Base-by-base conservation (phyloP, 2,329 filamentous ascomycete genomes). In the Blastomyces percursus region DNA sequence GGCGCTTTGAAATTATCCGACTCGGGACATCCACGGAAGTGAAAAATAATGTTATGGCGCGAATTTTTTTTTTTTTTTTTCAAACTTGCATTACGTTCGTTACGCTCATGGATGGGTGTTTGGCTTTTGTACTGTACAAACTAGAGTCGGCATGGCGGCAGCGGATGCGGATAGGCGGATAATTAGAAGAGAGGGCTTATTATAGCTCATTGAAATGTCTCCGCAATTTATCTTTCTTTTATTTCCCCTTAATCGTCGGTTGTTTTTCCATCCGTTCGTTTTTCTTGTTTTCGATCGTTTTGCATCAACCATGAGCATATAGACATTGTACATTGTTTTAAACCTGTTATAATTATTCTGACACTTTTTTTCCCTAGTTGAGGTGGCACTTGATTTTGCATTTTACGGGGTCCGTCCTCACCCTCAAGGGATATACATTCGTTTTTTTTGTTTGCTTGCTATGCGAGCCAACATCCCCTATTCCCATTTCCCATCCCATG, bases 371-470 rank as follows among this genome's bases (percentile, higher is more conserved):
- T n/a, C 42, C 21, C 14, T 56, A 16, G 9, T 56, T 56, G 30
- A 24, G 30, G 54, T 38, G 19, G 12, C 14, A 35, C 16, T 54
- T 16, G 32, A 35, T 35, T 32, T 59, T n/a, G 24, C 21, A 2
- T 50, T 38, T 44, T 21, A 35, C 16, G 21, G 35, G 48, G 50
- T 54, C 46, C 21, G 35, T 30, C 19, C 32, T 16, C 40, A 27
- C 8, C 8, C 38, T 52, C 50, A 9, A 1, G 5, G 42, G 12
- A 52, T 24, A 60, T 69, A 72, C 73, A 64, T 71, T 76, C 74
- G 73, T 72, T 75, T 75, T 70, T 73, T 7, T 11, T 44, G 5
- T 44, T 44, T 38, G 32, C 40, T 42, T 40, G 11, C 27, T 50
- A 12, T 24, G 21, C 11, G 46, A 46, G 44, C 19, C 1, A 46